Base-by-base conservation (phyloP, 345 rosid genomes). In the Rhizophora mangle region DNA sequence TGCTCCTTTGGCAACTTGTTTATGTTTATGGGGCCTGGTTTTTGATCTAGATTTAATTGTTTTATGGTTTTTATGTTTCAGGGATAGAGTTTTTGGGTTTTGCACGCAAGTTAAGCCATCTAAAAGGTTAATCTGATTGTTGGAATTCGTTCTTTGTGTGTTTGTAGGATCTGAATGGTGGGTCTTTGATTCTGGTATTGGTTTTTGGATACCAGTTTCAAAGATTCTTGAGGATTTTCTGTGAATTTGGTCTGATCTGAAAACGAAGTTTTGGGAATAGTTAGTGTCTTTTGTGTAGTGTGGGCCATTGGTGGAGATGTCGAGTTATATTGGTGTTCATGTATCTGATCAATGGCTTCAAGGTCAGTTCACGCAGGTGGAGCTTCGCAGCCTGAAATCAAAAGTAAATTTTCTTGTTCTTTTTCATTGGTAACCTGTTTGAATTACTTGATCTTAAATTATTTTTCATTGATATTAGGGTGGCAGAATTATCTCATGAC, bases 381-480 rank as follows among this genome's bases (percentile, higher is more conserved):
- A 91, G 76, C 96, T 94, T 77, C 96, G 90, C 20, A 81, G 90
- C 81, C 96, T 94, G 66, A 80, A 82, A 62, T 74, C 97, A 21
- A 91, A 88, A 82, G 98, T 91, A 72, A 79, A 92, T 60, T 19
- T 8, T 52, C 60, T 74, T 16, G 15, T 61, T 51, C 13, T 39
- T 16, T 67, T 70, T n/a, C 24, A 6, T 60, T 29, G 19, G 49
- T 68, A 70, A 26, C 46, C 22, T 64, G 55, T 31, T 65, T 47
- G 36, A 34, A 54, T 59, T 63, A 18, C 47, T 55, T 59, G 24
- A 13, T 13, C 24, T 55, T 13, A 8, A 5, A 30, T 69, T n/a
- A 29, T 56, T 46, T 34, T 63, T 11, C 54, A 20, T 19, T 36
- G 24, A 20, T 32, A 43, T 26, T 52, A 36, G 8, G 62, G 18